Percentiles rank a stretch among this genome's conserved stretches.
These are phyloP conservation scores for Przewalskia tangutica DNA, from an alignment of 257 asterid genomes.

Conservation along the genomic window DNA sequence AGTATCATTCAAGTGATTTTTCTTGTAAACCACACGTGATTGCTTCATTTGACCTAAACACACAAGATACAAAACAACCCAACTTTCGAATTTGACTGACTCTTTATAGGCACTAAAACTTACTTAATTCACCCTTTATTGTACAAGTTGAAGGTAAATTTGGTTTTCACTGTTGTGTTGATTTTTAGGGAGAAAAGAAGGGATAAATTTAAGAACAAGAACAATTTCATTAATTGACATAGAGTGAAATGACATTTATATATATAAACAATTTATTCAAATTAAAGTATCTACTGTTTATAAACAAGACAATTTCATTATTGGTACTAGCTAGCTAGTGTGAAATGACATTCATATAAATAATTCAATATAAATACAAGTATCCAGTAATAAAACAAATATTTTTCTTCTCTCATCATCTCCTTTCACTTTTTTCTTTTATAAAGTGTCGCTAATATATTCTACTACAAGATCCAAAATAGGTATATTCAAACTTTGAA, in stretches of 20 bases:
- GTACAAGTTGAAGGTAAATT: neutral
- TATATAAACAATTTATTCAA: neutral
- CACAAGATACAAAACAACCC: neutral
- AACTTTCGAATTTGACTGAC: neutral
- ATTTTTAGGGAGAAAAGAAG: neutral
- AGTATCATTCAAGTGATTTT: neutral
- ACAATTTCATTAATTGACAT: neutral
- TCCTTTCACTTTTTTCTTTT: neutral
- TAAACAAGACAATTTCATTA: neutral
- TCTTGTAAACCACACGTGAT: neutral
- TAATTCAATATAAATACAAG: neutral
- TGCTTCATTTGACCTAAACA: neutral
- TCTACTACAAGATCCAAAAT: neutral
- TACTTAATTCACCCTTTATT: neutral
- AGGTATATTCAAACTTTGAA: neutral
- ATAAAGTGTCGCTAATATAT: neutral
- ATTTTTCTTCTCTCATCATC: neutral
- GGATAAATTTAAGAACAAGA: neutral
- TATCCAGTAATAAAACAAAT: neutral
- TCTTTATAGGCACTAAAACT: neutral
- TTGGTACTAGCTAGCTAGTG: neutral
- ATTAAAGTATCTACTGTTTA: neutral
- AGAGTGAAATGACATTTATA: neutral
- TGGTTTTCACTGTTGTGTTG: neutral
- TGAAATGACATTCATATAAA: neutral